phyloP scores from a whole-genome alignment of 495 filamentous ascomycete genomes.

The Cairneyella variabilis region DNA sequence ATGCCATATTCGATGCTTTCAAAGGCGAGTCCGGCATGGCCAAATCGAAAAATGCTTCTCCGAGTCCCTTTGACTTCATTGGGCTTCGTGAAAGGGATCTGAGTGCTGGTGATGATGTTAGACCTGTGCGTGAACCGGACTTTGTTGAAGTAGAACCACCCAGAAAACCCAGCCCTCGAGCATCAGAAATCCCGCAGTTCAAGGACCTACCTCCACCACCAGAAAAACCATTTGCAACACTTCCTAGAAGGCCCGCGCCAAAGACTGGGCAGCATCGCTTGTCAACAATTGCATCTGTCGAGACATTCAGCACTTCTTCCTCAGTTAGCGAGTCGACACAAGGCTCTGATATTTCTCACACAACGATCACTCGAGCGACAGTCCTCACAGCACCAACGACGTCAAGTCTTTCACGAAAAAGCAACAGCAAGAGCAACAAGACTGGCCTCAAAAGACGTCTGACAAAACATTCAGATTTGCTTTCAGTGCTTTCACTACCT shows the following conservation, averaged over 20 bases:
- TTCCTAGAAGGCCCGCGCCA: slow-evolving; percentile 39
- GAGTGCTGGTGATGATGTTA: slow-evolving; percentile 19
- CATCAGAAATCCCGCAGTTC: slow-evolving; percentile 10
- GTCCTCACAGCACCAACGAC: slow-evolving; percentile 14
- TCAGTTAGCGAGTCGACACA: slow-evolving; percentile 28
- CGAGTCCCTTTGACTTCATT: slow-evolving; percentile 14
- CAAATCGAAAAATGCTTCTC: slow-evolving; percentile 2
- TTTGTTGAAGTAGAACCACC: slow-evolving; percentile 1
- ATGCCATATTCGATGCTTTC: slow-evolving; percentile 50
- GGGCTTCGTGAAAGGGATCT: slow-evolving; percentile 26
- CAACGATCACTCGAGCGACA: slow-evolving; percentile 44
- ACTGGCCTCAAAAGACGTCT: slow-evolving; percentile 61
- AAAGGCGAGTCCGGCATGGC: slow-evolving; percentile 48
- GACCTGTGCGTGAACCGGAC: slow-evolving; percentile 12
- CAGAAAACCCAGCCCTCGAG: slow-evolving; percentile 1
- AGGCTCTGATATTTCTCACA: slow-evolving; percentile 40
- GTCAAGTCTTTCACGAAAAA: slow-evolving; percentile 20
- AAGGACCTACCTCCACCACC: slow-evolving; percentile 17
- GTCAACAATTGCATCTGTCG: slow-evolving; percentile 69
- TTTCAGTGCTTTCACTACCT: slow-evolving; percentile 83
- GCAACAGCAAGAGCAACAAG: slow-evolving; percentile 34
- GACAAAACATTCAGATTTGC: slow-evolving; percentile 88
- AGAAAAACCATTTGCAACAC: slow-evolving; percentile 18
- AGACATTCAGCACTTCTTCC: slow-evolving; percentile 49
- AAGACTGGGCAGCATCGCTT: slow-evolving; percentile 62